Evolutionary conservation across 2,329 filamentous ascomycete species (phyloP), one percentile per base, ranked within the genome.

Genomic region (Xylaria polymorpha): DNA sequence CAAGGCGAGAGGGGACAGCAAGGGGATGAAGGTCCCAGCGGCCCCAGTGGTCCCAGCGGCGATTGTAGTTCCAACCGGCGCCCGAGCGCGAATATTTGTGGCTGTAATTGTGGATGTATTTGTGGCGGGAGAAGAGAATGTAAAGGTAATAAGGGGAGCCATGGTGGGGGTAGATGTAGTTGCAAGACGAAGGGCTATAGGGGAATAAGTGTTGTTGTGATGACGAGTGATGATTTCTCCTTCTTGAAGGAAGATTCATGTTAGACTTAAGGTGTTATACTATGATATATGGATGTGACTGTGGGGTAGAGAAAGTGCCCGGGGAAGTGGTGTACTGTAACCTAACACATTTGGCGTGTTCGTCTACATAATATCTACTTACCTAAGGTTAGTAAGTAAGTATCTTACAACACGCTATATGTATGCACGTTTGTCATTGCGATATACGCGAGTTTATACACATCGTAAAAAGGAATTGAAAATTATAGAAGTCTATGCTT

Each of bases 1-100:
- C 58, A 48, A 43, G 55, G 59, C 8, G 51, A 55, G 29, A 63
- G 61, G 53, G 64, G 55, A 20, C 22, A 14, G 10, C 60, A 20
- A 51, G 64, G 60, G 9, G 48, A 43, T 15, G 41, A 53, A 60
- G 67, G 58, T 5, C 59, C 37, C 12, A 37, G n/a, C n/a, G n/a
- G n/a, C n/a, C n/a, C n/a, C n/a, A n/a, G n/a, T n/a, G 37, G 56
- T 4, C 46, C 22, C 7, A 39, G 10, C 6, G 20, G 53, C 5
- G 37, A 61, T 56, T 14, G 37, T 43, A 7, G 32, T n/a, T 20
- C 18, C 7, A 41, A 20, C 3, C 14, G 39, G 9, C 29, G 37
- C 5, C 20, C 25, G 14, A 20, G 35, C 10, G 22, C 9, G 18
- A 50, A 25, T 48, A 1, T 41, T 15, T 41, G 32, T 6, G n/a